Percentiles rank a stretch among this genome's conserved stretches.
Evolutionary conservation across 2,329 filamentous ascomycete species (phyloP).

Genomic region (Fusarium staphyleae): DNA sequence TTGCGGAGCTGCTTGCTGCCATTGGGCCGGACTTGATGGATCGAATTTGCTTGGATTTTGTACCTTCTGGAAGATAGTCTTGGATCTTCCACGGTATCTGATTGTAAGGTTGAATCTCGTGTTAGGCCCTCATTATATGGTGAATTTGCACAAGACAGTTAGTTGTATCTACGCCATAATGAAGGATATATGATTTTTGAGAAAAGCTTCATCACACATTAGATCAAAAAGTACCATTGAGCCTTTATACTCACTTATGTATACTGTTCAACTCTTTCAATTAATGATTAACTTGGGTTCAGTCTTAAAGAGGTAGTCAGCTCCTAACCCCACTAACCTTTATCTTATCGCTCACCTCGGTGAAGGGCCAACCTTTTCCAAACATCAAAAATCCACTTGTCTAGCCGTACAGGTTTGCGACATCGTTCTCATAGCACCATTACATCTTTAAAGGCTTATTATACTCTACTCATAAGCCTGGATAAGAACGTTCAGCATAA

Average conservation of each 20-base stretch:
- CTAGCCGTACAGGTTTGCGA: constrained; percentile 20
- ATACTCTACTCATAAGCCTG: neutral
- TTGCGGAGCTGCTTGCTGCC: constrained; percentile 72
- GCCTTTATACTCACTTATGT: too few species aligned
- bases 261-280: too few species aligned
- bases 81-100: neutral
- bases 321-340: constrained; percentile 32
- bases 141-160: too few species aligned
- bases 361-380: constrained; percentile 39
- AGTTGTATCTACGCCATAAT: too few species aligned
- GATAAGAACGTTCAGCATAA: neutral
- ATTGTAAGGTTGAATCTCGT: neutral
- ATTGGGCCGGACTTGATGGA: constrained; percentile 67
- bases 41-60: constrained; percentile 66
- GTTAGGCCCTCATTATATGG: neutral
- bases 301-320: constrained; percentile 3
- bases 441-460: too few species aligned
- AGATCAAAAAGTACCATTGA: too few species aligned
- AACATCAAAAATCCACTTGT: constrained; percentile 24
- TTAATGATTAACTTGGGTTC: neutral
- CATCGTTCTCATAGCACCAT: constrained; percentile 9
- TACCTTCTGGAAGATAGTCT: constrained; percentile 6
- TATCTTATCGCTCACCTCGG: constrained; percentile 47
- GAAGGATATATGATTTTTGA: too few species aligned
- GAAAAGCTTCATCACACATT: too few species aligned